phyloP scores from a whole-genome alignment of 805 yeast genomes.

The Zygoascus ofunaensis region DNA sequence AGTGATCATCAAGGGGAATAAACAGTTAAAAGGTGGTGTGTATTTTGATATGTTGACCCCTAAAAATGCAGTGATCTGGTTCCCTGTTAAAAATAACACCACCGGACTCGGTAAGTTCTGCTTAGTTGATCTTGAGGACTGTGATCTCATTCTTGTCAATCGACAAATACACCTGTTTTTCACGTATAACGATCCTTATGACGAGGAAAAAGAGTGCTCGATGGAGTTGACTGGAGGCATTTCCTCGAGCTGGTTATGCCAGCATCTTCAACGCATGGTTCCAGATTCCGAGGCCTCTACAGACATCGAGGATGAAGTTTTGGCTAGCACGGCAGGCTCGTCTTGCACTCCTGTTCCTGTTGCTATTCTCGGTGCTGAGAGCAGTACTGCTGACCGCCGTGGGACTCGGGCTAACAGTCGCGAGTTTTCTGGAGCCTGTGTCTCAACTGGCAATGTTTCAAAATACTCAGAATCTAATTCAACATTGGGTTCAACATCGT shows the following conservation, averaged over 20 bases:
- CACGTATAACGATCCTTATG: too few relatives aligned
- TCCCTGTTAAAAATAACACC: background rate
- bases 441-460: too few relatives aligned
- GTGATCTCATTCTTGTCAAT: background rate
- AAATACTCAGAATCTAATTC: too few relatives aligned
- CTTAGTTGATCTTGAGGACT: background rate
- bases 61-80: background rate
- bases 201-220: background rate
- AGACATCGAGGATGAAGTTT: background rate
- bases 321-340: background rate
- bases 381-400: too few relatives aligned
- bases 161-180: background rate
- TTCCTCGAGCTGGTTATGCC: background rate
- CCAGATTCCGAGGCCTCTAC: constrained; percentile 2
- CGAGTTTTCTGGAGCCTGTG: too few relatives aligned
- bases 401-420: too few relatives aligned
- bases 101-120: background rate
- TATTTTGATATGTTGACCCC: background rate
- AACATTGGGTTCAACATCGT: too few relatives aligned
- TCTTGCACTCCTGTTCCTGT: too few relatives aligned
- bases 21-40: background rate
- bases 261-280: background rate
- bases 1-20: background rate
- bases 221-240: background rate
- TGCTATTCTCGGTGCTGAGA: too few relatives aligned